phyloP scores from a whole-genome alignment of 179 eudicot genomes.

The Corrigiola litoralis region DNA sequence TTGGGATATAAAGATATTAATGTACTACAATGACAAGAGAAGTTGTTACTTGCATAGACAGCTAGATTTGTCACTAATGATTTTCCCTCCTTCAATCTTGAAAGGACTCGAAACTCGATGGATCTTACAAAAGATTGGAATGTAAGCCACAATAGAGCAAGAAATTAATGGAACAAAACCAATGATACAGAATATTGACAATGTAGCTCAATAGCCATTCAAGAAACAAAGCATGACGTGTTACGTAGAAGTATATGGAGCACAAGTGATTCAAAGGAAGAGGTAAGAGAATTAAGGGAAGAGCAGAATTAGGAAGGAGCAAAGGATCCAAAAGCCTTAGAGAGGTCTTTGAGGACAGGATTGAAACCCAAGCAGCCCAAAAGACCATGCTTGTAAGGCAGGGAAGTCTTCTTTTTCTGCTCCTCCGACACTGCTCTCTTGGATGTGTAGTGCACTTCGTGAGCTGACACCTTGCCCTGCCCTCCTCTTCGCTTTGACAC shows the following conservation, averaged over 20 bases:
- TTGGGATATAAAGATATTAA: no score
- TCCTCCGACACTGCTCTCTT: conserved; percentile 44
- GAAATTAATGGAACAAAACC: no score
- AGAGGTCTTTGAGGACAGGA: conserved; percentile 33
- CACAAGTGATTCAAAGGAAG: neutral
- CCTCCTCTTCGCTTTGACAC: conserved; percentile 30
- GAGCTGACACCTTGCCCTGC: conserved; percentile 33
- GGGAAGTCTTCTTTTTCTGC: conserved; percentile 53
- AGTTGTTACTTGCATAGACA: no score
- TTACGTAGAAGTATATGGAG: neutral
- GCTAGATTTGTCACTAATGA: no score
- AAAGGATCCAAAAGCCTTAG: conserved; percentile 27
- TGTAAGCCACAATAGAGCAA: no score
- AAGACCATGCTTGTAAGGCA: conserved; percentile 63
- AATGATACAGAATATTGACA: no score
- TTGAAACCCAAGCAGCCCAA: conserved; percentile 68
- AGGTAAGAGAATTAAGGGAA: no score
- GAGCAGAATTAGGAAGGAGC: neutral
- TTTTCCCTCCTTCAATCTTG: no score
- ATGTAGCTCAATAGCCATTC: no score
- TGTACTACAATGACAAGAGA: no score
- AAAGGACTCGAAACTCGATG: no score
- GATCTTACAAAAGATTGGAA: no score
- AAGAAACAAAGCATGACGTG: neutral
- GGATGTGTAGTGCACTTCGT: conserved; percentile 33